These are phyloP conservation scores for Protomyces inundatus DNA, from an alignment of 1,139 yeast genomes.

Conservation along the genomic window DNA sequence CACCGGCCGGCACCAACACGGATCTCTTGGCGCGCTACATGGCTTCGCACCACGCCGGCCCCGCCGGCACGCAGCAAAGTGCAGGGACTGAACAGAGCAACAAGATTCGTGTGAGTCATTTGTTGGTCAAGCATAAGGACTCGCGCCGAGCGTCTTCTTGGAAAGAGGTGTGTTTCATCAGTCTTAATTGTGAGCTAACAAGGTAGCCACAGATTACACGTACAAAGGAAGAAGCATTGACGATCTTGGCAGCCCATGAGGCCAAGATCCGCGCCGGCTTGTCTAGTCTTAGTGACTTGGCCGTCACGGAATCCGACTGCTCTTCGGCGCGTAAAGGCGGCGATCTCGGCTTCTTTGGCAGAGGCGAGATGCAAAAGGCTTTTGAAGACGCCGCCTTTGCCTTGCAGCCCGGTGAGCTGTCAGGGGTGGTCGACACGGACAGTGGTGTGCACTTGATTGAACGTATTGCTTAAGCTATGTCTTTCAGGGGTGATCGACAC, in stretches of 20 bases:
- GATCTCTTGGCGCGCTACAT: slow-evolving; percentile 56
- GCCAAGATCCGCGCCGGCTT: slow-evolving; percentile 65
- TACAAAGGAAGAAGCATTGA: slow-evolving; percentile 76
- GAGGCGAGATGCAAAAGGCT: slow-evolving; percentile 90
- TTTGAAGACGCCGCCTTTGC: slow-evolving; percentile 85
- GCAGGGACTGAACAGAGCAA: slow-evolving; percentile 34
- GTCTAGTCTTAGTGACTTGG: slow-evolving; percentile 55
- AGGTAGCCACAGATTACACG: slow-evolving; percentile 57
- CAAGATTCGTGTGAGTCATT: slow-evolving; percentile 66
- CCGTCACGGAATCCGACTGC: slow-evolving; percentile 82
- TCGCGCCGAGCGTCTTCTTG: slow-evolving; percentile 90
- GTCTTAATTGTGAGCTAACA: too few relatives aligned
- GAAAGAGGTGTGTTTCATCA: slow-evolving; percentile 46
- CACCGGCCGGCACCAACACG: slow-evolving; percentile 77
- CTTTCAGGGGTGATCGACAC: slow-evolving; percentile 53
- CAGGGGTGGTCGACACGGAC: slow-evolving; percentile 79
- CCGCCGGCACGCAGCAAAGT: slow-evolving; percentile 29
- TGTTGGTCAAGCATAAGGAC: slow-evolving; percentile 73
- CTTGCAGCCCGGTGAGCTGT: slow-evolving; percentile 74
- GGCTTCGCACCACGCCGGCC: slow-evolving; percentile 36
- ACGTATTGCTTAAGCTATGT: slow-evolving; percentile 57
- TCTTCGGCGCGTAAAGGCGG: slow-evolving; percentile 83
- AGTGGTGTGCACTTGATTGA: slow-evolving; percentile 87
- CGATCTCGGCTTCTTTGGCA: slow-evolving; percentile 81
- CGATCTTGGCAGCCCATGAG: slow-evolving; percentile 55